phyloP scores from a whole-genome alignment of 1,139 yeast genomes.

The Magnusiomyces suaveolens region DNA sequence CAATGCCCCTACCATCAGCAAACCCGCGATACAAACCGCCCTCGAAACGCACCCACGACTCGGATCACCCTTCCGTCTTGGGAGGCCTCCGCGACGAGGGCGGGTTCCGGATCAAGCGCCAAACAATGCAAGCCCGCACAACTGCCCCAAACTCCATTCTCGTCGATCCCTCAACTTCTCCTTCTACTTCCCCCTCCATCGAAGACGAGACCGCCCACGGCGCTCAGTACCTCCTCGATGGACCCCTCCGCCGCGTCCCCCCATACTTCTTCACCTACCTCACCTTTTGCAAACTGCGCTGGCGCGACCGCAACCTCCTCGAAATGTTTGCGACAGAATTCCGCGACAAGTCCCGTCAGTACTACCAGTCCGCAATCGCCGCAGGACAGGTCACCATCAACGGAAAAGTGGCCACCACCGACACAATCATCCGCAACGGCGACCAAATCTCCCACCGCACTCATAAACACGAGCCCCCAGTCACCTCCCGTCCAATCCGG shows the following conservation, averaged over 20 bases:
- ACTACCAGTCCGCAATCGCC: conserved; percentile 49
- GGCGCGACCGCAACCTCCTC: conserved; percentile 72
- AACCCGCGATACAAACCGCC: background rate
- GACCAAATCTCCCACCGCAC: conserved; percentile 74
- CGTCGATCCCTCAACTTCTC: background rate
- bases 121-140: conserved; percentile 19
- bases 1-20: no score
- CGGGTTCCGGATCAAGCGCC: conserved; percentile 25
- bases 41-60: background rate
- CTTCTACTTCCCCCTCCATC: conserved; percentile 18
- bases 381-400: conserved; percentile 62
- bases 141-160: conserved; percentile 13
- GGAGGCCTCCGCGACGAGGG: conserved; percentile 20
- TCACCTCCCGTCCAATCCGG: conserved; percentile 56
- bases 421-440: conserved; percentile 67
- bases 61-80: background rate
- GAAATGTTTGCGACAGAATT: conserved; percentile 79
- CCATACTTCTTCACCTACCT: conserved; percentile 86
- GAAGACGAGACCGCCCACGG: conserved; percentile 31
- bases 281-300: conserved; percentile 83
- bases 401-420: conserved; percentile 51
- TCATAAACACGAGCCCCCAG: conserved; percentile 90
- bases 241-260: conserved; percentile 52
- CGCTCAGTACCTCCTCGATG: conserved; percentile 33
- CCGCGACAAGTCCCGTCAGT: conserved; percentile 63